phyloP scores from a whole-genome alignment of 2,329 filamentous ascomycete genomes.

The Aspergillus costaricaensis region DNA sequence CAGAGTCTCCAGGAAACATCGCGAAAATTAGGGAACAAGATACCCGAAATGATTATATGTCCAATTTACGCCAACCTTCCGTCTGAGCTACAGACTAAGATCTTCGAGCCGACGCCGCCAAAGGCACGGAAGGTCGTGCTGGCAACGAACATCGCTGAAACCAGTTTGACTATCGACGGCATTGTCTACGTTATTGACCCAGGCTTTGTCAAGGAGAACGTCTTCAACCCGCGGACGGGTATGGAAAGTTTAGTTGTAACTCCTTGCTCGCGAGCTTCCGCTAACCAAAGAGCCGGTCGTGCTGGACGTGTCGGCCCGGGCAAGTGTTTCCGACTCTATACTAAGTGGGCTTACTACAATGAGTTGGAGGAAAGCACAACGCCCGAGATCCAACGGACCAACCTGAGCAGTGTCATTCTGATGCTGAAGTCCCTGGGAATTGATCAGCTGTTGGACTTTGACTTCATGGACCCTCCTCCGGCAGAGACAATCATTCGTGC shows the following conservation, averaged over 20 bases:
- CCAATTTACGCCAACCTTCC: slow-evolving; percentile 95
- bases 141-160: slow-evolving; percentile 97
- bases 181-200: slow-evolving; percentile 96
- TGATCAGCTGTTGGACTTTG: slow-evolving; percentile 88
- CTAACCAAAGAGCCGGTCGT: slow-evolving; percentile 88
- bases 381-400: slow-evolving; percentile 89
- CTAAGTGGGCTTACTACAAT: slow-evolving; percentile 90
- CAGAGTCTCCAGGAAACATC: slow-evolving; percentile 82
- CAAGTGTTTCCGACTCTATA: slow-evolving; percentile 92
- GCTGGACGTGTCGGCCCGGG: slow-evolving; percentile 90
- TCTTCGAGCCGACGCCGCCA: slow-evolving; percentile 89
- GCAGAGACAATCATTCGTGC: slow-evolving; percentile 86
- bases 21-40: slow-evolving; percentile 78
- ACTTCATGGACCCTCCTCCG: slow-evolving; percentile 92
- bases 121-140: slow-evolving; percentile 87
- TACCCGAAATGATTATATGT: slow-evolving; percentile 84
- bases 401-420: slow-evolving; percentile 80
- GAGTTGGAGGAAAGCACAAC: slow-evolving; percentile 91
- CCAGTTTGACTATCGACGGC: slow-evolving; percentile 90
- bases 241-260: slow-evolving; percentile 92
- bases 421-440: slow-evolving; percentile 88
- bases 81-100: slow-evolving; percentile 85
- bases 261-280: slow-evolving; percentile 86
- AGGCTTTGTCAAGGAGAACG: slow-evolving; percentile 92
- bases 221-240: slow-evolving; percentile 86